Percentiles rank a stretch among this genome's conserved stretches.
These are phyloP conservation scores for Coprinopsis cinerea DNA, from an alignment of 768 basidiomycete species.

Conservation along the genomic window DNA sequence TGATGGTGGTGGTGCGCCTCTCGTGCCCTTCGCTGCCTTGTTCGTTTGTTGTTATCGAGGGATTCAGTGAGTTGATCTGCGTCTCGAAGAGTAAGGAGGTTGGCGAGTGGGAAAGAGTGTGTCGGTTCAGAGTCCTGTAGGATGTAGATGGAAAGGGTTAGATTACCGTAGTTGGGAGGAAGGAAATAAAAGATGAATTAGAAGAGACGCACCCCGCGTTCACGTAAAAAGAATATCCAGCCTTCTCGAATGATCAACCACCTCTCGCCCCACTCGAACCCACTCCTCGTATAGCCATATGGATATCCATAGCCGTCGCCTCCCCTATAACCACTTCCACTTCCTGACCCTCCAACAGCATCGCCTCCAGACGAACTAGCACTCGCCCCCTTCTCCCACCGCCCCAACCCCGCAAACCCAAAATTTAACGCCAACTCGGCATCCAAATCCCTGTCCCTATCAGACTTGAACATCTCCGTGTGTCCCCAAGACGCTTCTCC, in stretches of 20 bases:
- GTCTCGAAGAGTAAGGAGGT: constrained; percentile 10
- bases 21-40: constrained; percentile 4
- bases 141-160: too few species aligned
- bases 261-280: constrained; percentile 56
- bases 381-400: too few species aligned
- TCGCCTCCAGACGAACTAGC: neutral
- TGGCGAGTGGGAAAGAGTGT: constrained; percentile 10
- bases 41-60: constrained; percentile 8
- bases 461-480: neutral
- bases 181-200: neutral
- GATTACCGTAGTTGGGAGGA: too few species aligned
- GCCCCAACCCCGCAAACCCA: too few species aligned
- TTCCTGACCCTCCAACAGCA: neutral
- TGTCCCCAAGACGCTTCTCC: constrained; percentile 4
- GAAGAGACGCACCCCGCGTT: constrained; percentile 39
- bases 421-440: constrained; percentile 5
- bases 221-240: constrained; percentile 46
- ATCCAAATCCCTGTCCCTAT: constrained; percentile 1
- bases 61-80: constrained; percentile 12
- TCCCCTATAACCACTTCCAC: neutral
- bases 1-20: neutral
- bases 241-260: constrained; percentile 62
- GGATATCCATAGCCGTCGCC: too few species aligned
- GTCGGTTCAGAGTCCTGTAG: constrained; percentile 11
- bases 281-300: constrained; percentile 23